phyloP scores from a whole-genome alignment of 2,329 filamentous ascomycete species.

The Ceratocystis cacaofunesta region DNA sequence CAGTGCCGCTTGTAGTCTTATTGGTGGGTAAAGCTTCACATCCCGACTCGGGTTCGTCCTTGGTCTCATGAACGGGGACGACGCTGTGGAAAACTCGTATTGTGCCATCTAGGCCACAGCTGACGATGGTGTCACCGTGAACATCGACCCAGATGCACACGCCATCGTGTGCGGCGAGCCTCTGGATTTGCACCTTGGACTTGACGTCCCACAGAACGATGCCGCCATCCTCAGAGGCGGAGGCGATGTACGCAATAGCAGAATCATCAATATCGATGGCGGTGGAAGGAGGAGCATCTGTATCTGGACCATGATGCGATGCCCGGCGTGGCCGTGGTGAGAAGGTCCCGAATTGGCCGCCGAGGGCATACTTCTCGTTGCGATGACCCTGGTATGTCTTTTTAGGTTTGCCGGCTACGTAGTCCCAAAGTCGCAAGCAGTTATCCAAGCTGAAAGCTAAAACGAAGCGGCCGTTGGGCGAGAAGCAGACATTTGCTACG shows the following conservation, averaged over 20 bases:
- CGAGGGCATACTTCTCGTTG: slow-evolving; percentile 74
- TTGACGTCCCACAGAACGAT: slow-evolving; percentile 83
- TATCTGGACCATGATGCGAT: slow-evolving; percentile 15
- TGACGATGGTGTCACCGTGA: slow-evolving; percentile 40
- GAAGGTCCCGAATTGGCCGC: slow-evolving; percentile 60
- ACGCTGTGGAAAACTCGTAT: slow-evolving; percentile 35
- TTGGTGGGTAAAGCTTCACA: not conserved
- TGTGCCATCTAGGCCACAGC: slow-evolving; percentile 39
- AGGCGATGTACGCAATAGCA: slow-evolving; percentile 50
- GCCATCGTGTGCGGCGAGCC: slow-evolving; percentile 37
- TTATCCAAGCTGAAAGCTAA: slow-evolving; percentile 85
- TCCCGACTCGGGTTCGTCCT: not conserved
- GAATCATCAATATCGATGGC: slow-evolving; percentile 4
- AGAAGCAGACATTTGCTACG: slow-evolving; percentile 54
- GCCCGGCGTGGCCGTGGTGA: slow-evolving; percentile 20
- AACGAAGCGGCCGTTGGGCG: slow-evolving; percentile 84
- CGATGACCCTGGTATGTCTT: slow-evolving; percentile 94
- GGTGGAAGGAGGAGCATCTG: slow-evolving; percentile 13
- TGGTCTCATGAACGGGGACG: not conserved
- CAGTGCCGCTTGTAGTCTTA: not conserved
- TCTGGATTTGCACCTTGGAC: slow-evolving; percentile 69
- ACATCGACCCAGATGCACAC: slow-evolving; percentile 54
- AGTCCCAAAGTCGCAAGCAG: slow-evolving; percentile 86
- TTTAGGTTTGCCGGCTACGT: slow-evolving; percentile 75
- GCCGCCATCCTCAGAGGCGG: slow-evolving; percentile 75